phyloP scores from a whole-genome alignment of 305 asterid species.

The Plantago lanceolata region DNA sequence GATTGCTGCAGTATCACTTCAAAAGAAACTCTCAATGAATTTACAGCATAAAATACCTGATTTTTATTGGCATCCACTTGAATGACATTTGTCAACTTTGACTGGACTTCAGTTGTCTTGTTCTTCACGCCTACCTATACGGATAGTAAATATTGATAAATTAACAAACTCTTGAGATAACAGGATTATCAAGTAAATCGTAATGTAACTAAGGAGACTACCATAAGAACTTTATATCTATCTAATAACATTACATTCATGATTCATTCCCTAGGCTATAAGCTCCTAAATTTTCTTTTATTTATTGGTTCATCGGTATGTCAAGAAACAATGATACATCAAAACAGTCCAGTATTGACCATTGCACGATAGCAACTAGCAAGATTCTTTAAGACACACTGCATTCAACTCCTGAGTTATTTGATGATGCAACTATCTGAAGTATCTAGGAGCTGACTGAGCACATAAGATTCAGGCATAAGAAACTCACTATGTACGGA shows the following conservation, averaged over 20 bases:
- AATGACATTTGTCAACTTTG: constrained; percentile 69
- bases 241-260: no score
- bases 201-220: no score
- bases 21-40: constrained; percentile 8
- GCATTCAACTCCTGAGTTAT: no score
- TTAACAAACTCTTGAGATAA: constrained; percentile 2
- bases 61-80: constrained; percentile 85
- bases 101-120: constrained; percentile 76
- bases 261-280: no score
- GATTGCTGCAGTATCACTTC: constrained; percentile 1
- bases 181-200: no score
- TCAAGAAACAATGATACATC: neutral
- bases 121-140: constrained; percentile 93
- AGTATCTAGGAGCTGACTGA: constrained; percentile 16
- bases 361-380: no score
- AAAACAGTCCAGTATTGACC: neutral
- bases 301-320: neutral
- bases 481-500: constrained; percentile 84
- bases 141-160: constrained; percentile 19
- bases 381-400: no score
- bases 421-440: constrained; percentile 1
- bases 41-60: constrained; percentile 53
- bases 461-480: constrained; percentile 18
- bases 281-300: neutral
- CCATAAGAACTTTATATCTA: no score